phyloP scores from a whole-genome alignment of 1,284 basidiomycete genomes.

The Moesziomyces aphidis region DNA sequence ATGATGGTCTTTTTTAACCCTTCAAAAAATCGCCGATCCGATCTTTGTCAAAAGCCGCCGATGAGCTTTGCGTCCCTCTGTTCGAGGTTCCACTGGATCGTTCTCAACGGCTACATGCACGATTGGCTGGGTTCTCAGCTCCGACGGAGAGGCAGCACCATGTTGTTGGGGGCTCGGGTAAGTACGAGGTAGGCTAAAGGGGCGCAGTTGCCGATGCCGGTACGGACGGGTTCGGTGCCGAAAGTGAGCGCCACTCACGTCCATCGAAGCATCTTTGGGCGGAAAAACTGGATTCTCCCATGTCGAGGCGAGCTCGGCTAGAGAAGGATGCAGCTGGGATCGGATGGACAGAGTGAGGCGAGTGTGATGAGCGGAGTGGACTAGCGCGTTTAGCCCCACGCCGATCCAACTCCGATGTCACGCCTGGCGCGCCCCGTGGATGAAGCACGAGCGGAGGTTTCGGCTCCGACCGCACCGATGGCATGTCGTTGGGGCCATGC shows the following conservation, averaged over 20 bases:
- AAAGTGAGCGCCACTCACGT: neutral
- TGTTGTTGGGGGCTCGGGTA: too few relatives aligned
- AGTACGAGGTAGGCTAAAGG: too few relatives aligned
- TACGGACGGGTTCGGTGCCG: neutral
- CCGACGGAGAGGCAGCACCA: too few relatives aligned
- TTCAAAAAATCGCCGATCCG: neutral
- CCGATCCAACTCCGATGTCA: conserved; percentile 18
- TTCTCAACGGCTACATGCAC: too few relatives aligned
- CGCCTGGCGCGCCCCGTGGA: neutral
- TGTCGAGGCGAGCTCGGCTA: conserved; percentile 9
- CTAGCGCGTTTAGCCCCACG: conserved; percentile 7
- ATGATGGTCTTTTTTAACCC: neutral
- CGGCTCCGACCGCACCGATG: too few relatives aligned
- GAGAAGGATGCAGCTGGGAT: conserved; percentile 1
- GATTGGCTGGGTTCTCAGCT: too few relatives aligned
- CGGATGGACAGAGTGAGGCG: conserved; percentile 1
- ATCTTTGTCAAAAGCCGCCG: too few relatives aligned
- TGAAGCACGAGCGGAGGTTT: too few relatives aligned
- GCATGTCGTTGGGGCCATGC: too few relatives aligned
- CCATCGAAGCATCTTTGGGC: neutral
- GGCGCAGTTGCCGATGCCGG: too few relatives aligned
- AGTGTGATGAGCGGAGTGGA: neutral
- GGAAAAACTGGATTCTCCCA: conserved; percentile 9
- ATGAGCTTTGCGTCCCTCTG: too few relatives aligned
- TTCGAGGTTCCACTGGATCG: neutral